Conservation (phyloP, 2,329 filamentous ascomycete genomes). For the Diaporthe citriasiana region DNA sequence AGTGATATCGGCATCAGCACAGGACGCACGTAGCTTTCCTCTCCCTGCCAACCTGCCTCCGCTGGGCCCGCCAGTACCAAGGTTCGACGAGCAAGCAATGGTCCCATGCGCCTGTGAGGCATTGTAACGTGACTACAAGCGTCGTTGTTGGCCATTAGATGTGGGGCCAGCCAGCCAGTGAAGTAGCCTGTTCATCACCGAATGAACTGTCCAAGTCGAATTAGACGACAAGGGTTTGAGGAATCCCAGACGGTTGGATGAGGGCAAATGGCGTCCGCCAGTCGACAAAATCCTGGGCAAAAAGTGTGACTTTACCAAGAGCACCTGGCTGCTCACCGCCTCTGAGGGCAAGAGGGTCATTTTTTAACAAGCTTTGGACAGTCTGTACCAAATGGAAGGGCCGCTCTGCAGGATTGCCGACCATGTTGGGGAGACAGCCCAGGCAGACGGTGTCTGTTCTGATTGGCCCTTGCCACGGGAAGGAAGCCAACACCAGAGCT, state of each 20-base stretch:
- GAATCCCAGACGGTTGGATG: conserved; percentile 24
- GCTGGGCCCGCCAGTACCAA: conserved; percentile 21
- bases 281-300: conserved; percentile 1
- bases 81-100: conserved; percentile 9
- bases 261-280: conserved; percentile 15
- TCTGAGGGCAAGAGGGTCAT: conserved; percentile 5
- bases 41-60: conserved; percentile 4
- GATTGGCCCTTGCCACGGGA: conserved; percentile 23
- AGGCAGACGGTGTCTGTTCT: conserved; percentile 14
- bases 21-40: not conserved
- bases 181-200: conserved; percentile 3
- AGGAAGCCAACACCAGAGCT: conserved; percentile 30
- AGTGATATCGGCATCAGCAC: conserved; percentile 17
- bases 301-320: not conserved
- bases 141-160: conserved; percentile 29
- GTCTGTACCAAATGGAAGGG: not conserved
- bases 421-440: conserved; percentile 30
- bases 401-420: not conserved
- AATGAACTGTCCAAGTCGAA: not conserved
- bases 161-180: conserved; percentile 14
- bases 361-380: conserved; percentile 9
- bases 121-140: conserved; percentile 35
- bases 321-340: conserved; percentile 16
- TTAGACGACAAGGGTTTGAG: conserved; percentile 16
- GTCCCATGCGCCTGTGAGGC: conserved; percentile 28